Percentiles rank a stretch among this genome's conserved stretches.
Conservation (phyloP, 2,329 filamentous ascomycete species). For the Cercospora sp. region DNA sequence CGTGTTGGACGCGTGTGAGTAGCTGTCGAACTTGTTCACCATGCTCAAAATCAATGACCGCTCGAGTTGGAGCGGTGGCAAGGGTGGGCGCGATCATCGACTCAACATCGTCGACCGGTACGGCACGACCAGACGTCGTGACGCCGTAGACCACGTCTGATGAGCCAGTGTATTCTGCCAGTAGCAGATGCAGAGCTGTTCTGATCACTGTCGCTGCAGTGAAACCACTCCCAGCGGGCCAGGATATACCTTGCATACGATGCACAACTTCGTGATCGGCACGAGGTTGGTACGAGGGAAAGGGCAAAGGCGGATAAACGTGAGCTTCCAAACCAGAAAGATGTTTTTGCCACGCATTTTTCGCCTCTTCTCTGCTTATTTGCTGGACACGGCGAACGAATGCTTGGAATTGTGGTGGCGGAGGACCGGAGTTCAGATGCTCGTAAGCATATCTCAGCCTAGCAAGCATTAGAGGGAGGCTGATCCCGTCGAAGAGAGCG, state of each 20-base stretch:
- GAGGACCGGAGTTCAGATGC: neutral
- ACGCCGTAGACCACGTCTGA: conserved; percentile 22
- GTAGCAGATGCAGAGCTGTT: conserved; percentile 17
- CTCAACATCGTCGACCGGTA: conserved; percentile 18
- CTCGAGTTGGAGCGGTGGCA: conserved; percentile 15
- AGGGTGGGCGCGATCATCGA: conserved; percentile 25
- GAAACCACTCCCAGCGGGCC: conserved; percentile 17
- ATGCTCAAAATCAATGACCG: neutral
- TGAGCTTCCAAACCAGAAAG: conserved; percentile 37
- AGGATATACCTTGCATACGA: conserved; percentile 21
- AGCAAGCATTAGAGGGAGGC: conserved; percentile 40
- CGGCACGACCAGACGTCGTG: conserved; percentile 28
- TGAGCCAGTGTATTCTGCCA: conserved; percentile 7
- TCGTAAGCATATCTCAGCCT: conserved; percentile 25
- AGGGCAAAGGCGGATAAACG: conserved; percentile 39
- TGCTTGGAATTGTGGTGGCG: conserved; percentile 2
- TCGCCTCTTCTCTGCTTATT: neutral
- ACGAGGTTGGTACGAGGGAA: conserved; percentile 26
- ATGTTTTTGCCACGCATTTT: conserved; percentile 35
- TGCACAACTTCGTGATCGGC: conserved; percentile 34
- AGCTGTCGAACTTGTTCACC: neutral
- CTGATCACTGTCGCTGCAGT: conserved; percentile 14
- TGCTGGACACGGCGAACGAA: conserved; percentile 4
- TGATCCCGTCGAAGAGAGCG: conserved; percentile 45
- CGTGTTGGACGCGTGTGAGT: conserved; percentile 9